Conservation (phyloP, 257 asterid species). For the Solanum chmielewskii region DNA sequence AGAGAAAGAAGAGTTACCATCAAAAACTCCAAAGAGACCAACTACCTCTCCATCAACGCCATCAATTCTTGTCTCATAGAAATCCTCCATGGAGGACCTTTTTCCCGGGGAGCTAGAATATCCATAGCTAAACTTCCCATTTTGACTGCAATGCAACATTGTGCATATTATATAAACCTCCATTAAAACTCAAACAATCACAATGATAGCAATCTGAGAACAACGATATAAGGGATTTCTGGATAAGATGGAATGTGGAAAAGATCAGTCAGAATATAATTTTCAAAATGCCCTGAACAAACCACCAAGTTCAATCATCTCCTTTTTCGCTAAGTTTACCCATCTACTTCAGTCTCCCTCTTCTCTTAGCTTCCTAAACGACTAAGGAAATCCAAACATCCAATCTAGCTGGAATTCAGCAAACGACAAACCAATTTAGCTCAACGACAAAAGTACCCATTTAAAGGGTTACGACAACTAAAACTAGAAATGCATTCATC, state of each 20-base stretch:
- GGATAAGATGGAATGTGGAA: background rate
- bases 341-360: background rate
- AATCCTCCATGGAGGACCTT: conserved; percentile 98
- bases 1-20: conserved; percentile 42
- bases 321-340: background rate
- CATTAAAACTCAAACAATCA: background rate
- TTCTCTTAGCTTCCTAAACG: background rate
- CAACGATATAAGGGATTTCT: background rate
- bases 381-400: background rate
- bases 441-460: background rate
- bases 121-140: conserved; percentile 95
- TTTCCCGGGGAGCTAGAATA: conserved; percentile 96
- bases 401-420: background rate
- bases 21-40: conserved; percentile 98
- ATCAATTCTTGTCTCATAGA: conserved; percentile 93
- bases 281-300: background rate
- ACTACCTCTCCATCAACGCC: conserved; percentile 93
- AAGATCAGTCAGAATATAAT: background rate
- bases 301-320: background rate
- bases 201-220: background rate
- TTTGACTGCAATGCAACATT: conserved; percentile 40
- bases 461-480: background rate
- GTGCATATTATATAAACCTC: background rate
- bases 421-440: background rate
- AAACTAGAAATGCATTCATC: background rate